Conservation (phyloP, 176 grass and related monocot genomes). For the Oryza glaberrima region DNA sequence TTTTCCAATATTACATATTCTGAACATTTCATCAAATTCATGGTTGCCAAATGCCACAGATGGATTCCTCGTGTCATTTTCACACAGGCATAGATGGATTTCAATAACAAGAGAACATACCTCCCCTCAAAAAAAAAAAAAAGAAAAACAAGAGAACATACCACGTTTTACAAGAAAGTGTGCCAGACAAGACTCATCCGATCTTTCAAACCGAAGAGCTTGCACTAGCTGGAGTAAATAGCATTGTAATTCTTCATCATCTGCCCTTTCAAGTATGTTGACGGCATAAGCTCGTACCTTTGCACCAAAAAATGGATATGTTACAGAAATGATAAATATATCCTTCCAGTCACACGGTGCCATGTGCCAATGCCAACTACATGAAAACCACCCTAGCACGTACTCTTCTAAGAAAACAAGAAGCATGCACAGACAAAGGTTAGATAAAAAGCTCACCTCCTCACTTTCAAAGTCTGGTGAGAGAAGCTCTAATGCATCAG, state of each 20-base stretch:
- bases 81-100: neutral
- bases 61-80: slow-evolving; percentile 19
- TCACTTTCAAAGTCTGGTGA: slow-evolving; percentile 94
- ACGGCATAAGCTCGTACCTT: slow-evolving; percentile 98
- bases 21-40: neutral
- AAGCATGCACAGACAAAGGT: slow-evolving; percentile 26
- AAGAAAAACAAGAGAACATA: slow-evolving; percentile 37
- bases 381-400: neutral
- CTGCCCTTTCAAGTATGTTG: slow-evolving; percentile 86
- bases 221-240: slow-evolving; percentile 98
- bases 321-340: slow-evolving; percentile 30
- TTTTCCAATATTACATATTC: neutral
- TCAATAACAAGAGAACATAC: slow-evolving; percentile 48
- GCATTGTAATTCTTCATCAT: slow-evolving; percentile 95
- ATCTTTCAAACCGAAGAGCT: slow-evolving; percentile 99
- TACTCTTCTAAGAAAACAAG: slow-evolving; percentile 14
- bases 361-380: neutral
- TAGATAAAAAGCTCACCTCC: slow-evolving; percentile 53
- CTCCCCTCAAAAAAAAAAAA: neutral
- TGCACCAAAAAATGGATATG: slow-evolving; percentile 23
- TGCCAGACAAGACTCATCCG: slow-evolving; percentile 85
- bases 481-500: slow-evolving; percentile 94
- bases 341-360: neutral
- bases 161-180: slow-evolving; percentile 93
- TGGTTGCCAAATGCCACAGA: slow-evolving; percentile 6